These are phyloP conservation scores for Cyathus striatus DNA, from an alignment of 768 basidiomycete species.

Conservation along the genomic window DNA sequence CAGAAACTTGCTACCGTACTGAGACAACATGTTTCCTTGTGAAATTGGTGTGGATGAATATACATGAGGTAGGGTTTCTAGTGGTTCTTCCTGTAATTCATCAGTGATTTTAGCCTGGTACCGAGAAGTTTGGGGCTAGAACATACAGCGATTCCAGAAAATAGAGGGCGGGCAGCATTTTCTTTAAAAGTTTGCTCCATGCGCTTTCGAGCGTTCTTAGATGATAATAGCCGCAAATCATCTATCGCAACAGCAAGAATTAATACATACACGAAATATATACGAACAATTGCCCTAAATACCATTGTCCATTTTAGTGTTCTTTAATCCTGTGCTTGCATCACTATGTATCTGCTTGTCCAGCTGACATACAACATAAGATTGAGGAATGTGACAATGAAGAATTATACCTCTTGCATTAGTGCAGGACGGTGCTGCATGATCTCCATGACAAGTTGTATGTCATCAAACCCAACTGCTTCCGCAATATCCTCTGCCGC, in stretches of 20 bases:
- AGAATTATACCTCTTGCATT: conserved; percentile 37
- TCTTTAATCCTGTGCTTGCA: too few relatives aligned
- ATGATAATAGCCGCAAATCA: conserved; percentile 22
- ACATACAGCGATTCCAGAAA: conserved; percentile 40
- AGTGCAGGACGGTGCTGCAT: conserved; percentile 49
- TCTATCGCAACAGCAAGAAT: background rate
- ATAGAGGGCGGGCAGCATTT: conserved; percentile 65
- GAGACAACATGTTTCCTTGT: conserved; percentile 63
- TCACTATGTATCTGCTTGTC: too few relatives aligned
- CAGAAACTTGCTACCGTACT: conserved; percentile 71
- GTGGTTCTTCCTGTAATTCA: conserved; percentile 36
- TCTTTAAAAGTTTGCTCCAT: conserved; percentile 56
- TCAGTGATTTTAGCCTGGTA: background rate
- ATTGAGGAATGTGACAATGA: too few relatives aligned
- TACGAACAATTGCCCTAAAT: too few relatives aligned
- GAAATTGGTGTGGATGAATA: conserved; percentile 64
- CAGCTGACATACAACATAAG: too few relatives aligned
- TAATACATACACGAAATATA: too few relatives aligned
- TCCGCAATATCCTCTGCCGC: conserved; percentile 79
- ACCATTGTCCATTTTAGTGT: too few relatives aligned
- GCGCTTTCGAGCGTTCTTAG: conserved; percentile 48
- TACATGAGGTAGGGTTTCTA: conserved; percentile 80
- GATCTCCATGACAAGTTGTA: conserved; percentile 74
- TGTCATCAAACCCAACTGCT: conserved; percentile 76
- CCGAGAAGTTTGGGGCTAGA: background rate